These are phyloP conservation scores for Scleroderma citrinum DNA, from an alignment of 768 basidiomycete species.

Conservation along the genomic window DNA sequence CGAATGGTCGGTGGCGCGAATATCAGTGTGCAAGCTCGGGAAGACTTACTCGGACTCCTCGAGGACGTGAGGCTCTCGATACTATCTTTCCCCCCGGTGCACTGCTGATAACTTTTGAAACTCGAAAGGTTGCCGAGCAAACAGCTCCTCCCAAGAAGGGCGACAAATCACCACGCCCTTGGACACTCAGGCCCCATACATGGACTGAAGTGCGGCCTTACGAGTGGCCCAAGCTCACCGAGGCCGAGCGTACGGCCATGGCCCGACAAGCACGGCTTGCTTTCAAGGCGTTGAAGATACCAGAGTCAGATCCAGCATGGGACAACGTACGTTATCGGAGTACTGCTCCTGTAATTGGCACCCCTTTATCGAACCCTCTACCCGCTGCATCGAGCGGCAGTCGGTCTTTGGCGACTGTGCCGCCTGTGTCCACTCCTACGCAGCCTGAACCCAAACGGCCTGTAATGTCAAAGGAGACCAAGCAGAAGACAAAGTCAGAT, in stretches of 20 bases:
- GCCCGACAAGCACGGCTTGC: conserved; percentile 46
- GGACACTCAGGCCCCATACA: conserved; percentile 47
- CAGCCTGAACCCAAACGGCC: conserved; percentile 38
- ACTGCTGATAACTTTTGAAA: background rate
- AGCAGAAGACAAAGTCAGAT: conserved; percentile 32
- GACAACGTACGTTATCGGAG: conserved; percentile 38
- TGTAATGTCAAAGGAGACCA: conserved; percentile 41
- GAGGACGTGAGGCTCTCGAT: conserved; percentile 37
- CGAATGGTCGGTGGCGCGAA: conserved; percentile 41
- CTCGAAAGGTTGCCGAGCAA: conserved; percentile 47
- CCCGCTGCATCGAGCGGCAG: conserved; percentile 12
- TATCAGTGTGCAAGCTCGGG: conserved; percentile 28
- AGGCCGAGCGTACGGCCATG: conserved; percentile 43
- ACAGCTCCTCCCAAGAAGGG: conserved; percentile 27
- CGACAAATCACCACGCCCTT: conserved; percentile 36
- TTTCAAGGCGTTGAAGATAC: conserved; percentile 47
- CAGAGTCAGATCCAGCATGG: conserved; percentile 61
- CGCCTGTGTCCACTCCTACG: conserved; percentile 1
- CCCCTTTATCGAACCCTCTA: conserved; percentile 12
- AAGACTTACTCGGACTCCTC: conserved; percentile 43
- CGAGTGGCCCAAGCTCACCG: conserved; percentile 49
- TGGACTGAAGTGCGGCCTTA: conserved; percentile 72
- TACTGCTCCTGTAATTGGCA: conserved; percentile 9
- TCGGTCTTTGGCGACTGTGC: conserved; percentile 14
- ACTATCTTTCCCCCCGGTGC: background rate